A percentile compares a stretch with the other conserved stretches of the same genome.
These are phyloP conservation scores for Ustilago esculenta DNA, from an alignment of 1,284 basidiomycete genomes.

Conservation along the genomic window DNA sequence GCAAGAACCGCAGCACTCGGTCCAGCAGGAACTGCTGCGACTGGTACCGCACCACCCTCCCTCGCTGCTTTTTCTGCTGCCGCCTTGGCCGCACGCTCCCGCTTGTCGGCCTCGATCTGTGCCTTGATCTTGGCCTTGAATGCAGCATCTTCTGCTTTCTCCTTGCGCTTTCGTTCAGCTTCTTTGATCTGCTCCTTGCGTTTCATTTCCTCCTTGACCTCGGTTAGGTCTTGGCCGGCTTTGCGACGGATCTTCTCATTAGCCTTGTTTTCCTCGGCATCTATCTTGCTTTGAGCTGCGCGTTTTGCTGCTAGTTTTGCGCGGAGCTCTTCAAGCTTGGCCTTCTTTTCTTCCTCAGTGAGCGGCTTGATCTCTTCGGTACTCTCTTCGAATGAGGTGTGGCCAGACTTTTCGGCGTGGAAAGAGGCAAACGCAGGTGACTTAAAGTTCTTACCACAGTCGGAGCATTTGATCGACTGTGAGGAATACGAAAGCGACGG, in stretches of 20 bases:
- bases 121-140: slow-evolving; percentile 62
- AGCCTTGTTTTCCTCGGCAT: slow-evolving; percentile 55
- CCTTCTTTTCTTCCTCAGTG: slow-evolving; percentile 91
- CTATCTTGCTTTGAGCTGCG: slow-evolving; percentile 54
- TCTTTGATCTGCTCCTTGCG: slow-evolving; percentile 63
- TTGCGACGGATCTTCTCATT: slow-evolving; percentile 66
- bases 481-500: neutral
- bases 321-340: slow-evolving; percentile 77
- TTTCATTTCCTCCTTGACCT: slow-evolving; percentile 62
- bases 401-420: slow-evolving; percentile 94
- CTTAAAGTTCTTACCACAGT: slow-evolving; percentile 69
- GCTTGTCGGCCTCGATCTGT: slow-evolving; percentile 66
- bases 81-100: slow-evolving; percentile 60
- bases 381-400: slow-evolving; percentile 86
- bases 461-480: slow-evolving; percentile 62
- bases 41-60: slow-evolving; percentile 33
- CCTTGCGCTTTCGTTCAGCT: slow-evolving; percentile 60
- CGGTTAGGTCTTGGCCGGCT: slow-evolving; percentile 59
- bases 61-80: slow-evolving; percentile 61
- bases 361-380: slow-evolving; percentile 93
- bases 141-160: slow-evolving; percentile 56
- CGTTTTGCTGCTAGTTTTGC: slow-evolving; percentile 60
- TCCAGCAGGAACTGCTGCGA: slow-evolving; percentile 18
- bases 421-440: slow-evolving; percentile 88
- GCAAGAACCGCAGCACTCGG: slow-evolving; percentile 40